A percentile compares a stretch with the other conserved stretches of the same genome.
phyloP scores from a whole-genome alignment of 1,284 basidiomycete genomes.

The Tilletia indica region DNA sequence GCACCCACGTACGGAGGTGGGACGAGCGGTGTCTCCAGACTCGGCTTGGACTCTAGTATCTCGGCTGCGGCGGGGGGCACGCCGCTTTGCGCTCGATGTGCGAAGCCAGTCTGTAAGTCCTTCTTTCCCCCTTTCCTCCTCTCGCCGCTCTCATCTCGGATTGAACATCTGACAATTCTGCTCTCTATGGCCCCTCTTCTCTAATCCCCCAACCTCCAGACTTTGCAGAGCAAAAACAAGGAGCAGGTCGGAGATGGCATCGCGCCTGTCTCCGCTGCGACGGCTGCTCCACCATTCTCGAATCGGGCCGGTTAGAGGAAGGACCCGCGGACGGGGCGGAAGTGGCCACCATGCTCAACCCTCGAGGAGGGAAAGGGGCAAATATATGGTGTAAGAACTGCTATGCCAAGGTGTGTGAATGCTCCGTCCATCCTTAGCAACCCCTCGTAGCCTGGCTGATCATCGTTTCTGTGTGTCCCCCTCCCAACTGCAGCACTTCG shows the following conservation, averaged over 20 bases:
- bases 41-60: conserved; percentile 32
- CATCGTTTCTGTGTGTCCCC: no score
- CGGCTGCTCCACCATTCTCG: conserved; percentile 46
- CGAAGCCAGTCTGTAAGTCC: conserved; percentile 43
- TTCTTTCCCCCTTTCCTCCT: no score
- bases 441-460: no score
- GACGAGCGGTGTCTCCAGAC: conserved; percentile 34
- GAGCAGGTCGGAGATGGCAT: conserved; percentile 51
- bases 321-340: conserved; percentile 33
- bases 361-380: conserved; percentile 19
- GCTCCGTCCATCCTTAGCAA: no score
- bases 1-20: conserved; percentile 13
- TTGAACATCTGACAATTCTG: no score
- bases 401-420: conserved; percentile 42
- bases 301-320: conserved; percentile 48
- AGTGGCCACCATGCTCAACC: background rate
- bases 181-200: no score
- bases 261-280: conserved; percentile 51
- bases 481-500: conserved; percentile 25
- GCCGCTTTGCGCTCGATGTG: conserved; percentile 49
- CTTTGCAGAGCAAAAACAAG: conserved; percentile 53
- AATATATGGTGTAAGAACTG: conserved; percentile 52
- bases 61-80: conserved; percentile 35
- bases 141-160: no score
- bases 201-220: conserved; percentile 25